phyloP scores from a whole-genome alignment of 163 green algal genomes.

The Scenedesmus sp. region DNA sequence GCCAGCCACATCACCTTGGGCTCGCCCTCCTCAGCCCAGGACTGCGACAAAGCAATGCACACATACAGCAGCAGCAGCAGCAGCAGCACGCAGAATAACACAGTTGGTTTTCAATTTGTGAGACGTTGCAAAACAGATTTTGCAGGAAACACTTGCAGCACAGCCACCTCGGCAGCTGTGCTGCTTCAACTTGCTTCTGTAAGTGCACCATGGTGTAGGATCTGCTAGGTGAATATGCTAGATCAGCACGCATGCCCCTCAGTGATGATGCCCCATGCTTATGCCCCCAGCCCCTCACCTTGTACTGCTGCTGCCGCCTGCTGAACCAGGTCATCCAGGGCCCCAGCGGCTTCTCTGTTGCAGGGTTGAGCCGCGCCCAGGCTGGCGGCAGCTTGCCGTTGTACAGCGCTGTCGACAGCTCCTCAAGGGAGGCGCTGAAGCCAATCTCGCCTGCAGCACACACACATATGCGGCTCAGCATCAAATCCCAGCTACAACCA shows the following conservation, averaged over 20 bases:
- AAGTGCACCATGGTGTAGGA: neutral
- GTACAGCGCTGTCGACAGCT: slow-evolving; percentile 77
- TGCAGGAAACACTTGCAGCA: too few relatives aligned
- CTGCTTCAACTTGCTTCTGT: neutral
- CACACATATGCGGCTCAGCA: neutral
- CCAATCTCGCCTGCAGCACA: slow-evolving; percentile 77
- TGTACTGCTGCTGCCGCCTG: slow-evolving; percentile 77
- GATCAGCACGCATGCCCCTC: neutral
- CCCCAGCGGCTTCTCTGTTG: slow-evolving; percentile 86
- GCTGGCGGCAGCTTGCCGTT: slow-evolving; percentile 84
- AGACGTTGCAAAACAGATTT: too few relatives aligned
- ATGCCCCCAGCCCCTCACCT: neutral
- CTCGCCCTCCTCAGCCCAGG: slow-evolving; percentile 83
- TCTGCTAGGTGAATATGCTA: neutral
- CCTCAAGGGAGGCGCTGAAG: slow-evolving; percentile 84
- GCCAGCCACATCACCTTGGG: slow-evolving; percentile 88
- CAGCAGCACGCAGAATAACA: neutral
- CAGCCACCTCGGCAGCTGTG: neutral
- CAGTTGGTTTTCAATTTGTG: too few relatives aligned
- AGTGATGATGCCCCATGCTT: too few relatives aligned
- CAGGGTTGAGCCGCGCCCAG: slow-evolving; percentile 82
- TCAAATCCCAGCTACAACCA: neutral
- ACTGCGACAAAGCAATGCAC: slow-evolving; percentile 26
- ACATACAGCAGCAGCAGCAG: neutral
- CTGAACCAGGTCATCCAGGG: slow-evolving; percentile 89